Evolutionary conservation across 1,284 basidiomycete species (phyloP).

Genomic region (Kwoniella shivajii): DNA sequence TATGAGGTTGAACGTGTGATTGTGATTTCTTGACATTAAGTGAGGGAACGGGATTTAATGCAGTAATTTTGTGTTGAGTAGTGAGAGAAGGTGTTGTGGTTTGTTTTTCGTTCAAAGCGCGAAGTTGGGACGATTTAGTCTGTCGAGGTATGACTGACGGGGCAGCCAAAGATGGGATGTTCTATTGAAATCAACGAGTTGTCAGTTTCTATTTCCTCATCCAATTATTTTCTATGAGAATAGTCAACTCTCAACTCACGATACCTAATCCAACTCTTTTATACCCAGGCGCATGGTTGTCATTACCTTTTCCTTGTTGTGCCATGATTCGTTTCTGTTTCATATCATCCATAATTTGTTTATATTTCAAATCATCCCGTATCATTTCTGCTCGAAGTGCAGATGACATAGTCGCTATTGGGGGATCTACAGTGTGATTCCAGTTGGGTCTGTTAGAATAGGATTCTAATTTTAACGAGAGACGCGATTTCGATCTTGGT

Average conservation of each 20-base stretch:
- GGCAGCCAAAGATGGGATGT: conserved; percentile 35
- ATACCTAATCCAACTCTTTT: conserved; percentile 8
- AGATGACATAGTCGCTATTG: conserved; percentile 39
- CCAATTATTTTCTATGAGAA: neutral
- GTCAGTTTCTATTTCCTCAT: neutral
- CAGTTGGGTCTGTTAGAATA: no score
- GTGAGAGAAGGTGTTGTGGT: neutral
- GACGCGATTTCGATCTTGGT: no score
- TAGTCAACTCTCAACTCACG: conserved; percentile 1
- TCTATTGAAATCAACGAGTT: conserved; percentile 15
- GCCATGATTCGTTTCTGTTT: neutral
- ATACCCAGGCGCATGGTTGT: neutral
- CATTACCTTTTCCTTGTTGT: neutral
- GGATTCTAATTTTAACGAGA: no score
- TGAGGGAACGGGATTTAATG: no score
- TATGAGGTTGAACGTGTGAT: no score
- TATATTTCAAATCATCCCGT: conserved; percentile 28
- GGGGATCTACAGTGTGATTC: no score
- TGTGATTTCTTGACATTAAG: no score
- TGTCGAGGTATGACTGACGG: conserved; percentile 32
- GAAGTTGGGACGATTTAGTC: conserved; percentile 35
- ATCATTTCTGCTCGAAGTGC: conserved; percentile 38
- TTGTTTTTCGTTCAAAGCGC: conserved; percentile 11
- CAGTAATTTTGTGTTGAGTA: neutral
- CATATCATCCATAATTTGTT: neutral